Base-by-base conservation (phyloP, 345 rosid genomes). In the Eucalyptus melliodora region DNA sequence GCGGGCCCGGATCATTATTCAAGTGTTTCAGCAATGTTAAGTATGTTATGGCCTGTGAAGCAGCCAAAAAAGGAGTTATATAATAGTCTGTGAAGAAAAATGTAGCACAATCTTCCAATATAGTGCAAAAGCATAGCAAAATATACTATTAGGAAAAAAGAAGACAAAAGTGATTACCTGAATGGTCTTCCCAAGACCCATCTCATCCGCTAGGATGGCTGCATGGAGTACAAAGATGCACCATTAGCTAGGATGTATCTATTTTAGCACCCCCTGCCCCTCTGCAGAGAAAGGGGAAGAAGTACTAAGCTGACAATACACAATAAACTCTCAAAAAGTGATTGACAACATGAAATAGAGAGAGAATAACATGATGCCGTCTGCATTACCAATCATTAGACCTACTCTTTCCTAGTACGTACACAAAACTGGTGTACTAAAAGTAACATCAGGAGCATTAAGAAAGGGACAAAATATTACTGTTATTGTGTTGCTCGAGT, bases 111-210 rank as follows among this genome's bases (percentile, higher is more conserved):
- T 88, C 87, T 81, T 45, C 50, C 37, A 87, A 87, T 60, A 87
- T 65, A 42, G 37, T 50, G 88, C 37, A 55, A 81, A 88, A 83
- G 47, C 50, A 86, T 31, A 24, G 44, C 30, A 53, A 40, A 23
- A 23, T 56, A 56, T 21, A 85, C 59, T 23, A 60, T 12, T 23
- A 45, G n/a, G 45, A 50, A 31, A 21, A 51, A 44, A 26, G 30
- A 17, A 9, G n/a, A 47, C 86, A 60, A 87, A 40, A 82, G 89
- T 77, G 49, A 81, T 55, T 90, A 98, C 99, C 99, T 98, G 99
- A 92, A 98, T 94, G 88, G 99, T 98, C 95, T 97, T 98, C 89
- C 99, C 99, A 62, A 98, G 98, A 91, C 99, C 99, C 99, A 96
- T 98, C 95, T 98, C 99, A 92, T 97, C 99, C 16, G 99, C 99